Conservation (phyloP, 192 early-diverging fungal genomes). For the Coemansia sp. region DNA sequence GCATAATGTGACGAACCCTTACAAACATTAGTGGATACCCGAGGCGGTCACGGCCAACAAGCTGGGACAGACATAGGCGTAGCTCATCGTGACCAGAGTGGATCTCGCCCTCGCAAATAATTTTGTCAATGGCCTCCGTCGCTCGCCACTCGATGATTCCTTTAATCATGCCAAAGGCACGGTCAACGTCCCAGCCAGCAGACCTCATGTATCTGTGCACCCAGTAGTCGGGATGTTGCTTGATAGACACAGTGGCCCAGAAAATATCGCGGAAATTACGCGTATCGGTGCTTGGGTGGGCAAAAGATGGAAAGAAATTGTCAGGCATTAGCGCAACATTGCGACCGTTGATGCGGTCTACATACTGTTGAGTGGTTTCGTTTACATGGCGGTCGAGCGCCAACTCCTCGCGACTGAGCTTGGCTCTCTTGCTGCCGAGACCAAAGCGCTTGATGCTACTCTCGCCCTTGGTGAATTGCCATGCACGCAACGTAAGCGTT, state of each 20-base stretch:
- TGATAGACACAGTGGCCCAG: slow-evolving; percentile 27
- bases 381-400: slow-evolving; percentile 37
- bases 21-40: slow-evolving; percentile 35
- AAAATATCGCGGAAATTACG: slow-evolving; percentile 38
- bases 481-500: slow-evolving; percentile 27
- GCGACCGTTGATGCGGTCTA: slow-evolving; percentile 23
- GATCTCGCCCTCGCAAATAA: slow-evolving; percentile 39
- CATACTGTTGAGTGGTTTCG: slow-evolving; percentile 45
- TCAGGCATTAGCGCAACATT: slow-evolving; percentile 34
- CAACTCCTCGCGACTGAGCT: slow-evolving; percentile 20
- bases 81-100: slow-evolving; percentile 30
- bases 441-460: slow-evolving; percentile 20
- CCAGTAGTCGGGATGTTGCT: slow-evolving; percentile 49
- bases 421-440: slow-evolving; percentile 10
- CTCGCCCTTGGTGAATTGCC: slow-evolving; percentile 47
- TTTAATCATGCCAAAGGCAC: slow-evolving; percentile 27
- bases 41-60: slow-evolving; percentile 35
- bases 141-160: slow-evolving; percentile 37
- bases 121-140: slow-evolving; percentile 30
- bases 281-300: slow-evolving; percentile 22
- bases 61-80: slow-evolving; percentile 28
- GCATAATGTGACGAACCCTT: slow-evolving; percentile 36
- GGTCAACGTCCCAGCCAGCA: slow-evolving; percentile 37
- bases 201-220: slow-evolving; percentile 32
- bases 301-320: slow-evolving; percentile 39